A percentile compares a stretch with the other conserved stretches of the same genome.
Evolutionary conservation across 2,329 filamentous ascomycete genomes (phyloP).

Genomic region (Colletotrichum karsti): DNA sequence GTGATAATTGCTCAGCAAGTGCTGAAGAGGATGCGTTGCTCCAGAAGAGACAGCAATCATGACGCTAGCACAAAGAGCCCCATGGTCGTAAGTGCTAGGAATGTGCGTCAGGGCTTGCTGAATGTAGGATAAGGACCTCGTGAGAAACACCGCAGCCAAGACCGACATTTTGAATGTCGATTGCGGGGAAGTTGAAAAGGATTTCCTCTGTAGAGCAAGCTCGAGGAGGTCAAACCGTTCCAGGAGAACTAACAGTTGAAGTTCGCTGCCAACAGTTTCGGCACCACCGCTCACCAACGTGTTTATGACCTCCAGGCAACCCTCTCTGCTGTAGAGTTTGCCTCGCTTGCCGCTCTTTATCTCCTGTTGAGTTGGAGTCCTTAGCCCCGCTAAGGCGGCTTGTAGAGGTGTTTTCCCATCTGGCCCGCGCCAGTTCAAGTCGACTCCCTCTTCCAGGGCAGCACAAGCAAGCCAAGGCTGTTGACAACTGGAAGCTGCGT

Average conservation of each 20-base stretch:
- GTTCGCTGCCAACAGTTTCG: neutral
- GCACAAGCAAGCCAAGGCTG: fast-evolving
- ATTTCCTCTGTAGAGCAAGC: neutral
- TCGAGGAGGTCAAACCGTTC: neutral
- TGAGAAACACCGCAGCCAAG: fast-evolving
- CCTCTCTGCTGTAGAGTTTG: too few relatives aligned
- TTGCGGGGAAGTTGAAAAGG: too few relatives aligned
- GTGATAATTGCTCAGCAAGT: neutral
- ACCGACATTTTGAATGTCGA: neutral
- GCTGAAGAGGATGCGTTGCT: fast-evolving
- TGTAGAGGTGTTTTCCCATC: neutral
- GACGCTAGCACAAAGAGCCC: neutral
- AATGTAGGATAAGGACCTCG: neutral
- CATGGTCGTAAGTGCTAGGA: neutral
- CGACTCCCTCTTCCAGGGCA: fast-evolving
- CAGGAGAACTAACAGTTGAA: fast-evolving
- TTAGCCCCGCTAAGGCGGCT: neutral
- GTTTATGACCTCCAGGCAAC: neutral
- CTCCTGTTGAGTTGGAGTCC: too few relatives aligned
- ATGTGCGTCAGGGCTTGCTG: fast-evolving
- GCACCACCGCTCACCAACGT: fast-evolving
- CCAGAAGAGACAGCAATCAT: neutral
- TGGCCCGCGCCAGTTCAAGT: fast-evolving
- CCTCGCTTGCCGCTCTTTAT: too few relatives aligned
- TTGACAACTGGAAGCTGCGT: fast-evolving